These are phyloP conservation scores for Bipolaris sorokiniana DNA, from an alignment of 2,329 filamentous ascomycete genomes.

Conservation along the genomic window DNA sequence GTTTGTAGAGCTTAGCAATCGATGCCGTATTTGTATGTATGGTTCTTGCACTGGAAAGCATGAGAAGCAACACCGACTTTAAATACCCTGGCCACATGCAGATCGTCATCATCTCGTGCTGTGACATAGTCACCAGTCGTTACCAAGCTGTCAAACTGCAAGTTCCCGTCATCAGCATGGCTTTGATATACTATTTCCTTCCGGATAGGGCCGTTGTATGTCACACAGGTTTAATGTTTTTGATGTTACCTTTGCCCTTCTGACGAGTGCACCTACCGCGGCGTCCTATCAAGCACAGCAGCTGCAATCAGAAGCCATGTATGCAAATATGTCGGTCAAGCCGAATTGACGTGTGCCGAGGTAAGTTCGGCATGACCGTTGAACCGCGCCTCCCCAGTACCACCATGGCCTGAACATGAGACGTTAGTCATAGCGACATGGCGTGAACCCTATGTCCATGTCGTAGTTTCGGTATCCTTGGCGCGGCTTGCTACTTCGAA, in stretches of 20 bases:
- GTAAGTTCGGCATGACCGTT: constrained; percentile 9
- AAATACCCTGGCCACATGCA: constrained; percentile 2
- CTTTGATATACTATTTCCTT: constrained; percentile 9
- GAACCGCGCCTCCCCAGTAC: constrained; percentile 9
- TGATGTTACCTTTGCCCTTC: constrained; percentile 8
- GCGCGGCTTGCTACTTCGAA: constrained; percentile 14
- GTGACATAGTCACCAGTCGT: neutral
- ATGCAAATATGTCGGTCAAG: constrained; percentile 11
- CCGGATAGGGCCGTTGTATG: constrained; percentile 7
- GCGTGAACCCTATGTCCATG: constrained; percentile 10
- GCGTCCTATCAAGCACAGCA: constrained; percentile 9
- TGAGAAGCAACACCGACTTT: constrained; percentile 3
- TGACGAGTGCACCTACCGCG: constrained; percentile 4
- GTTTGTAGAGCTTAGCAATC: neutral
- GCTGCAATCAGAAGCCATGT: neutral
- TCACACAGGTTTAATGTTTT: constrained; percentile 9
- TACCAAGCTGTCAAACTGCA: constrained; percentile 29
- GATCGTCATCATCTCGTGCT: constrained; percentile 9
- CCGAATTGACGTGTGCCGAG: constrained; percentile 16
- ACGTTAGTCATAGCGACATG: constrained; percentile 9
- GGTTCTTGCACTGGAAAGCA: neutral
- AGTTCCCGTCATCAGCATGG: constrained; percentile 23
- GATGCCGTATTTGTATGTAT: neutral
- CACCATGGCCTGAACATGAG: constrained; percentile 6
- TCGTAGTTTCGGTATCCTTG: constrained; percentile 1